Evolutionary conservation across 768 basidiomycete genomes (phyloP), one percentile per base, ranked within the genome.

Genomic region (Xerocomellus intermedius): DNA sequence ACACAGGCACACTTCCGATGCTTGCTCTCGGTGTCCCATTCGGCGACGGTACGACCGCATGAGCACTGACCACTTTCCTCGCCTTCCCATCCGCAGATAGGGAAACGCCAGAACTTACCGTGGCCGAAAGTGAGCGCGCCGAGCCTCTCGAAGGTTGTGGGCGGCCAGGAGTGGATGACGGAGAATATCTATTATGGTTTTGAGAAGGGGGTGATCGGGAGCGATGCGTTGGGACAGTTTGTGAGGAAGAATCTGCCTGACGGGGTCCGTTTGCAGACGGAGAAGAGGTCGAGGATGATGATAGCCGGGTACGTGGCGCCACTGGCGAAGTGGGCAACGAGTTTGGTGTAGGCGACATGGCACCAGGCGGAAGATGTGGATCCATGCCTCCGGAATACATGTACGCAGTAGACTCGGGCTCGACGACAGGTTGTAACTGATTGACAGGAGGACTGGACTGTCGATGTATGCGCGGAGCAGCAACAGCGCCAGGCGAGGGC

Each of bases 91-190:
- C 64, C 59, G 68, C 19, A 67, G 78, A 32, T 69, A 63, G 44
- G 14, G 64, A 68, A 19, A 74, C 62, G 12, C 75, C 71, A 5
- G 77, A 69, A 19, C 70, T 64, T 6, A 80, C 86, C 28, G 81
- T 87, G 9, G 89, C 89, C 1, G 89, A 91, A 43, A 86, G 62
- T 26, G 90, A 92, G 33, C 90, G 83, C n/a, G 74, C 72, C 2
- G 85, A 77, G n/a, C 72, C 62, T 56, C 81, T 77, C n/a, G 61
- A 65, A 22, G 70, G 42, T 50, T 59, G 61, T 17, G 45, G 24
- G 46, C 64, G 62, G 24, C 65, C 64, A 35, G 71, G 62, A 24
- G 41, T 48, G 5, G 70, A 55, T 21, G 67, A 55, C 4, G 74
- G 58, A 45, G 75, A 69, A 64, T 77, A 76, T 52, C 73, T 71